Evolutionary conservation across 75 land plant species (phyloP).

Genomic region (Ceratopteris richardii): DNA sequence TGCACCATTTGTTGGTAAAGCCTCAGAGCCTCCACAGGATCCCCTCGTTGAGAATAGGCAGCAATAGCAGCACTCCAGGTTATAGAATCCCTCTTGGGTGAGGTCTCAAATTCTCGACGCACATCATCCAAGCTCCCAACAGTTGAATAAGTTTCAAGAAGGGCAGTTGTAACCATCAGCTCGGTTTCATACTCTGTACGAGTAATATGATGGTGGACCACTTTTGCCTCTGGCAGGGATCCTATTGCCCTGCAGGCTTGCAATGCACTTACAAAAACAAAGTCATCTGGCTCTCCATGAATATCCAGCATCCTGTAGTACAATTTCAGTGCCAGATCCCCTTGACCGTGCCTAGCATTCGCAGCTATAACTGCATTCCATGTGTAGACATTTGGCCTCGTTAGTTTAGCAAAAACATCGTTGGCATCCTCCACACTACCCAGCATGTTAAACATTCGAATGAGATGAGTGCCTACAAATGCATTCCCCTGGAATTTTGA

Average conservation of each 20-base stretch:
- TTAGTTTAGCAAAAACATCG: neutral
- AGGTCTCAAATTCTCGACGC: neutral
- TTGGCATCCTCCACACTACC: slow-evolving; percentile 6
- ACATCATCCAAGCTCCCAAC: slow-evolving; percentile 8
- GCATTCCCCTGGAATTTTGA: slow-evolving; percentile 1
- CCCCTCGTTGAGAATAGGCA: slow-evolving; percentile 23
- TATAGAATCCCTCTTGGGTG: slow-evolving; percentile 20
- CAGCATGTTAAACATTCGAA: neutral
- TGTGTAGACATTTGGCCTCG: slow-evolving; percentile 4
- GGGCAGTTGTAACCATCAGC: slow-evolving; percentile 42
- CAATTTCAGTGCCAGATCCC: neutral
- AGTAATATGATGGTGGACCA: slow-evolving; percentile 38
- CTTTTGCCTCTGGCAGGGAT: slow-evolving; percentile 16
- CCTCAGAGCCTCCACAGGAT: slow-evolving; percentile 18
- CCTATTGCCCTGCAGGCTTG: slow-evolving; percentile 21
- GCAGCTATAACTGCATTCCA: slow-evolving; percentile 6
- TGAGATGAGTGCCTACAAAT: slow-evolving; percentile 5
- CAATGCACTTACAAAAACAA: slow-evolving; percentile 6
- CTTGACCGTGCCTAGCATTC: slow-evolving; percentile 1
- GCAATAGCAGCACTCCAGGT: slow-evolving; percentile 44
- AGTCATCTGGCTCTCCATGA: slow-evolving; percentile 5
- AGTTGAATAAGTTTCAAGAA: slow-evolving; percentile 9
- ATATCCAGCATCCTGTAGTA: slow-evolving; percentile 5
- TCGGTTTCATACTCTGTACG: slow-evolving; percentile 20
- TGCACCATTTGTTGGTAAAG: slow-evolving; percentile 23